Evolutionary conservation across 1,284 basidiomycete genomes (phyloP), one percentile per base, ranked within the genome.

Genomic region (Megacollybia platyphylla): DNA sequence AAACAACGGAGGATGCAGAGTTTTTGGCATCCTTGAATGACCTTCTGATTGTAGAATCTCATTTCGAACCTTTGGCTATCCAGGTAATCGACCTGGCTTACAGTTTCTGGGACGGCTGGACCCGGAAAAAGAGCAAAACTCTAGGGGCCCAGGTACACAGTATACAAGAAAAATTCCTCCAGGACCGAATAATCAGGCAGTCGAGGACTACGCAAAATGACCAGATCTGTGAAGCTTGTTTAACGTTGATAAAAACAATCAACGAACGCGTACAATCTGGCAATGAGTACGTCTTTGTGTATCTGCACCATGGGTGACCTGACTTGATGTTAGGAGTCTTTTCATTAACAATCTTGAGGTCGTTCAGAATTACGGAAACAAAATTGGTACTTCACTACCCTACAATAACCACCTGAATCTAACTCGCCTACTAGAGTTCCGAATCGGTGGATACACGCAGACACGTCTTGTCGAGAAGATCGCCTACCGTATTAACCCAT

Each of bases 401-500:
- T 34, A 11, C 31, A 34, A 2, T 34, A 15, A 34, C 31, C 31
- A 15, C 9, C 1, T 43, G 48, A 40, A 30, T 58, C 7, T n/a
- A 46, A 9, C 41, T 38, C 2, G 46, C 5, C 29, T 18, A 3
- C 47, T 50, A 15, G 53, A 52, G 1, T 39, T 15, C 20, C 18
- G 13, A 11, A 2, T 38, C 4, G 2, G 2, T 3, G 36, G 36
- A 11, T 13, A 10, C 13, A 13, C 3, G 2, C 36, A 24, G 11
- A 13, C 36, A 10, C 11, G 36, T 26, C 10, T 38, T 38, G 13
- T 10, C 4, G 36, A 10, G 20, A 38, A 38, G 18, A 20, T 58
- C 5, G 43, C 56, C 24, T 66, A 67, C 44, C 60, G 55, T 0
- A 48, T 73, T 0, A 55, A 64, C 41, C 17, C 52, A 0, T 49